Base-by-base conservation (phyloP, 495 filamentous ascomycete genomes). In the Penicillium mononematosum region DNA sequence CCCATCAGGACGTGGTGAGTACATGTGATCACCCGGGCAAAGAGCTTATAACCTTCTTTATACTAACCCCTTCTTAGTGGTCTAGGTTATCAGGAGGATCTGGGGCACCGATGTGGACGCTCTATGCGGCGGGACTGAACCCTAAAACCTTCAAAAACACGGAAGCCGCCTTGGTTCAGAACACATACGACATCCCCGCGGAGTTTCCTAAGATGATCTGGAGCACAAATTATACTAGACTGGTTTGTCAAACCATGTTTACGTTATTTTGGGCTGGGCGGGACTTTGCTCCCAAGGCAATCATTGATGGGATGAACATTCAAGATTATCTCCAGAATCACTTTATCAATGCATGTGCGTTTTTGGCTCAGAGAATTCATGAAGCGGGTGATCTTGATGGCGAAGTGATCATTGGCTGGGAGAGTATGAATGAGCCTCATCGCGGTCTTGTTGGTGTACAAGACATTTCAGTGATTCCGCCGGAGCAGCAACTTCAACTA, bases 151-250 rank as follows among this genome's bases (percentile, higher is more conserved):
- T 98, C 64, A 84, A 85, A 44, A 85, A 83, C 24, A 98, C 93
- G 16, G 89, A 96, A 71, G 95, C 92, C 3, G 91, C 95, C 20
- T 79, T 96, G 43, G 93, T 98, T 24, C 94, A 98, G 44, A 98
- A 98, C 65, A 93, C 88, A 0, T 96, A 88, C 63, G 87, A 91
- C n/a, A 81, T 96, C 36, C 90, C 92, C 17, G 85, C 84, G 5
- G 80, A 85, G 3, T 98, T 94, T 66, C 95, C 94, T 4, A 98
- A 98, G 73, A 98, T 98, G 94, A 91, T 96, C 20, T 98, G 94
- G 94, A 90, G 92, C 45, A 98, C 94, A 22, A 98, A 98, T 65
- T 98, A 98, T 65, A 88, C 84, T 45, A 86, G 95, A 41, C 78
- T 96, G 25, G 91, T 87, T 6, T 90, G 90, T 50, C 89, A 90